Evolutionary conservation across 2,329 filamentous ascomycete species (phyloP).

Genomic region (Botrytis cinerea): DNA sequence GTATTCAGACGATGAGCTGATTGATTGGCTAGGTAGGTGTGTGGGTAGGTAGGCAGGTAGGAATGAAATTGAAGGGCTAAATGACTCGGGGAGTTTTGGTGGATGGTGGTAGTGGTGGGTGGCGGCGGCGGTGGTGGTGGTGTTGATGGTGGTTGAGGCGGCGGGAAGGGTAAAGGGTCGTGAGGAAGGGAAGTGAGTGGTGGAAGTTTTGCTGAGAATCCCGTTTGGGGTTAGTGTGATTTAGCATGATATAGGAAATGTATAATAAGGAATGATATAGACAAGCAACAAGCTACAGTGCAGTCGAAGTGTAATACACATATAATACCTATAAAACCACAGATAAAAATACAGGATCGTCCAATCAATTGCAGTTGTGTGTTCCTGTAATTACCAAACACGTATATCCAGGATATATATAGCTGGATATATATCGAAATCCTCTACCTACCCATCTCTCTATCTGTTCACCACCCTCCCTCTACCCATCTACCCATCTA

Average conservation of each 20-base stretch:
- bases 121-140: no score
- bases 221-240: neutral
- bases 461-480: no score
- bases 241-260: neutral
- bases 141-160: neutral
- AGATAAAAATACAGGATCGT: rapidly evolving
- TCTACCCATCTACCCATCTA: neutral
- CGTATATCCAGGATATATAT: no score
- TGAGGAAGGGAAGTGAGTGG: neutral
- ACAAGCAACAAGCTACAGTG: neutral
- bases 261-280: neutral
- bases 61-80: neutral
- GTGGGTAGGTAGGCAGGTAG: neutral
- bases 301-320: neutral
- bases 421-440: neutral
- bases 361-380: neutral
- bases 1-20: neutral
- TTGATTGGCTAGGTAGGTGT: neutral
- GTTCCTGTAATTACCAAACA: no score
- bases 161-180: neutral
- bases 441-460: neutral
- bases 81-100: neutral
- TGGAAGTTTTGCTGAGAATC: neutral
- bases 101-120: neutral
- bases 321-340: neutral